phyloP scores from a whole-genome alignment of 2,329 filamentous ascomycete genomes.

The Plectosphaerella sp. region DNA sequence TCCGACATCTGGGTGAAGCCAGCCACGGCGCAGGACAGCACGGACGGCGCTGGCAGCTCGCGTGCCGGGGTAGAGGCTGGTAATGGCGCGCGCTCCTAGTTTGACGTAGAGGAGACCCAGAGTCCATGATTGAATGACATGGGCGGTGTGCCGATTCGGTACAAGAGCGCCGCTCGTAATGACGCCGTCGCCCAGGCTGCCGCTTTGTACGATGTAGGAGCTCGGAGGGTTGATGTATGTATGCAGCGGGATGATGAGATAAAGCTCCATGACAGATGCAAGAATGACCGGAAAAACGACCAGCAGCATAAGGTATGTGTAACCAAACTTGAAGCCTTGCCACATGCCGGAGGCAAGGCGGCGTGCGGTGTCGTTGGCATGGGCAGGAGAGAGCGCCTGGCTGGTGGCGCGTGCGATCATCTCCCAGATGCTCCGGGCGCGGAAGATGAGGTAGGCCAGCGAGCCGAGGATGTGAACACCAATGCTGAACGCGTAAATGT shows the following conservation, averaged over 20 bases:
- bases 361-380: conserved; percentile 24
- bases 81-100: conserved; percentile 65
- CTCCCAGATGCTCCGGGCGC: conserved; percentile 35
- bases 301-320: conserved; percentile 70
- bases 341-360: conserved; percentile 20
- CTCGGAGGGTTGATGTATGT: conserved; percentile 59
- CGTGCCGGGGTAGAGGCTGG: conserved; percentile 62
- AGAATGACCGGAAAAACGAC: conserved; percentile 79
- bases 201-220: conserved; percentile 9
- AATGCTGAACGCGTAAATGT: conserved; percentile 93
- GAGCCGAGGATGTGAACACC: conserved; percentile 79
- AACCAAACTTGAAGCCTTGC: conserved; percentile 50
- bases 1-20: conserved; percentile 70
- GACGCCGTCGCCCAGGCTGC: conserved; percentile 15
- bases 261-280: conserved; percentile 79
- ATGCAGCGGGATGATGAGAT: conserved; percentile 80
- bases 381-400: conserved; percentile 16
- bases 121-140: conserved; percentile 91
- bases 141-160: conserved; percentile 59
- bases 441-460: conserved; percentile 56
- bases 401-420: conserved; percentile 25
- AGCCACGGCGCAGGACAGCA: conserved; percentile 69
- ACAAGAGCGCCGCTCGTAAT: conserved; percentile 7
- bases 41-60: conserved; percentile 71
- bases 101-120: conserved; percentile 88